These are phyloP conservation scores for Rugonectria rugulosa DNA, from an alignment of 2,329 filamentous ascomycete genomes.

Conservation along the genomic window DNA sequence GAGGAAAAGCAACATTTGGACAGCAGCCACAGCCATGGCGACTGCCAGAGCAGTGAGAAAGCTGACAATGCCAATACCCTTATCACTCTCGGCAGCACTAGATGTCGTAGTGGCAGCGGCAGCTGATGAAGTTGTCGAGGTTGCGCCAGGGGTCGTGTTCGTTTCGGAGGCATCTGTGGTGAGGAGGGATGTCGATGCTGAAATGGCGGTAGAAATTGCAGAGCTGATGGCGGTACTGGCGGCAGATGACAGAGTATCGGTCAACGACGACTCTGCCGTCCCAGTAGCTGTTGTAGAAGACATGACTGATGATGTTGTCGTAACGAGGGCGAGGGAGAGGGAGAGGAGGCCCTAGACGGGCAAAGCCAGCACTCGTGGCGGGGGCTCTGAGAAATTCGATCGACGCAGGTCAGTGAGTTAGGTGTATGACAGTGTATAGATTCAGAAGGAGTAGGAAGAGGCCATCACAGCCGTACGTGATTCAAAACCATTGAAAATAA, in stretches of 20 bases:
- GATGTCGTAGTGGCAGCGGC: not conserved
- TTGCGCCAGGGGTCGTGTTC: slow-evolving; percentile 13
- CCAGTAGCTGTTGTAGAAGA: slow-evolving; percentile 18
- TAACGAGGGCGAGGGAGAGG: not conserved
- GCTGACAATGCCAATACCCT: slow-evolving; percentile 49
- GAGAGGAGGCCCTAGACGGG: slow-evolving; percentile 23
- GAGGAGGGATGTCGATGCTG: slow-evolving; percentile 20
- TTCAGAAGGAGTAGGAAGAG: slow-evolving; percentile 14
- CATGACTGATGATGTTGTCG: slow-evolving; percentile 7
- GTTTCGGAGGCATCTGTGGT: slow-evolving; percentile 6
- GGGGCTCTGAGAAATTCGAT: not conserved
- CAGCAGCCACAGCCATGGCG: slow-evolving; percentile 67
- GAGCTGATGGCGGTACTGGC: slow-evolving; percentile 24
- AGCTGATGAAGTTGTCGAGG: slow-evolving; percentile 12
- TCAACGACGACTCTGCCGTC: slow-evolving; percentile 26
- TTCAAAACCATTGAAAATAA: slow-evolving; percentile 2
- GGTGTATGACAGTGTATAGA: slow-evolving; percentile 2
- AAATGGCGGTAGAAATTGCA: slow-evolving; percentile 23
- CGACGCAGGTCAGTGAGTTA: slow-evolving; percentile 7
- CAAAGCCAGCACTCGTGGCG: slow-evolving; percentile 8
- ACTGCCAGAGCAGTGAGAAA: slow-evolving; percentile 72
- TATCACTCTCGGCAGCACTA: slow-evolving; percentile 50
- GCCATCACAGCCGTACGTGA: slow-evolving; percentile 11
- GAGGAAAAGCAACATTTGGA: slow-evolving; percentile 75
- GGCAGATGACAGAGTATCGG: slow-evolving; percentile 29